Percentiles rank a stretch among this genome's conserved stretches.
These are phyloP conservation scores for Adansonia gregorii DNA, from an alignment of 441 rosid species.

Conservation along the genomic window DNA sequence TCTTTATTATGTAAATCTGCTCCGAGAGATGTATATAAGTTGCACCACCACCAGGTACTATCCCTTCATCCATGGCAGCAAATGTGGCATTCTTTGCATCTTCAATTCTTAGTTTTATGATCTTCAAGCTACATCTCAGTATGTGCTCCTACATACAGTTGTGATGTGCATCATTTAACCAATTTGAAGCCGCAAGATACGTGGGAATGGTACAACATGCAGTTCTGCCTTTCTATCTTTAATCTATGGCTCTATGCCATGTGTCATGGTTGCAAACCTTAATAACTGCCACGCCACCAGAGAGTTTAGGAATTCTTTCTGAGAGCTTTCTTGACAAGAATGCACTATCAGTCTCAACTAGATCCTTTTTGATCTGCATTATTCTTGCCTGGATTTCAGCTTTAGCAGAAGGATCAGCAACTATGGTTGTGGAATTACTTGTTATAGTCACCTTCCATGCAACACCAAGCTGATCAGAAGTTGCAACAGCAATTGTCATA, in stretches of 20 bases:
- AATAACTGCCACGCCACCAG: slow-evolving; percentile 78
- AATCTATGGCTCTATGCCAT: no score
- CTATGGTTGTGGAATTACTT: slow-evolving; percentile 73
- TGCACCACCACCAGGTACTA: slow-evolving; percentile 89
- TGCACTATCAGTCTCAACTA: slow-evolving; percentile 67
- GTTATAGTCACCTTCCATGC: slow-evolving; percentile 68
- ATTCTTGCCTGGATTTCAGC: slow-evolving; percentile 90
- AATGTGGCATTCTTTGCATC: slow-evolving; percentile 86
- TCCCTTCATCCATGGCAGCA: slow-evolving; percentile 92
- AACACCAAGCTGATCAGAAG: slow-evolving; percentile 88
- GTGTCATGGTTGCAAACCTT: slow-evolving; percentile 52
- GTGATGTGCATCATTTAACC: slow-evolving; percentile 20
- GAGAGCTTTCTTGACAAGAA: slow-evolving; percentile 66
- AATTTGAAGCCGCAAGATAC: background rate
- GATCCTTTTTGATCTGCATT: slow-evolving; percentile 83
- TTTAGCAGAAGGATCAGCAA: slow-evolving; percentile 80
- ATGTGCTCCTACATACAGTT: slow-evolving; percentile 77
- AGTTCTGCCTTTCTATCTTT: background rate
- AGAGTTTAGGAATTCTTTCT: slow-evolving; percentile 83
- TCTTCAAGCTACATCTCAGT: slow-evolving; percentile 89
- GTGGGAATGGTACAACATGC: background rate
- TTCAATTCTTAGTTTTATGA: slow-evolving; percentile 75
- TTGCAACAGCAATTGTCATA: slow-evolving; percentile 49
- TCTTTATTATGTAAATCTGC: slow-evolving; percentile 51
- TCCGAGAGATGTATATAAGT: slow-evolving; percentile 66